These are phyloP conservation scores for Porogramme epimiltina DNA, from an alignment of 1,284 basidiomycete genomes.

Conservation along the genomic window DNA sequence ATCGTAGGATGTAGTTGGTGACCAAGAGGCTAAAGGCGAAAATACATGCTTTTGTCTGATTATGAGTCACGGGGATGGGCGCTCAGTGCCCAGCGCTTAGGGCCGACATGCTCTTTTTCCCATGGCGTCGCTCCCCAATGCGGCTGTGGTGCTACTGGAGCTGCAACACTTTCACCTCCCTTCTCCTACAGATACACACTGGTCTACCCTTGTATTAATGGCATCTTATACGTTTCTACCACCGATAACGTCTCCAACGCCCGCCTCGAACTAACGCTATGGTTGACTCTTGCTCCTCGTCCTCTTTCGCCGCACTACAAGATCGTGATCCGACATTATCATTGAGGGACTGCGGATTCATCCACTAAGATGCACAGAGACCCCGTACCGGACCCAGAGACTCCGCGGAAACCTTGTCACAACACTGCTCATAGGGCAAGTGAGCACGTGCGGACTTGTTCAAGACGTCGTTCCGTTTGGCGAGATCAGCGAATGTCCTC, in stretches of 20 bases:
- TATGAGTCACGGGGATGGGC: too few relatives aligned
- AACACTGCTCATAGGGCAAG: constrained; percentile 42
- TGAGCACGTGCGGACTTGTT: constrained; percentile 42
- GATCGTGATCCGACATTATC: constrained; percentile 39
- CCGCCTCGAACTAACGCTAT: constrained; percentile 32
- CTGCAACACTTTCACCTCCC: too few relatives aligned
- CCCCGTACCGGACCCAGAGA: constrained; percentile 39
- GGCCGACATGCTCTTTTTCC: too few relatives aligned
- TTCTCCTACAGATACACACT: constrained; percentile 30
- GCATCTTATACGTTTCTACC: constrained; percentile 35
- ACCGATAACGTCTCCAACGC: constrained; percentile 35
- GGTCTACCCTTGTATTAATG: constrained; percentile 33
- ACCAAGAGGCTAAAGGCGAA: too few relatives aligned
- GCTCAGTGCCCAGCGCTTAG: too few relatives aligned
- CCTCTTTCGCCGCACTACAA: constrained; percentile 38
- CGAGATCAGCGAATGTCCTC: constrained; percentile 20
- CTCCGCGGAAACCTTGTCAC: constrained; percentile 41
- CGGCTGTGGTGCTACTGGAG: too few relatives aligned
- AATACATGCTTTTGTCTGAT: too few relatives aligned
- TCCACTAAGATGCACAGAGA: constrained; percentile 36
- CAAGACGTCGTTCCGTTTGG: constrained; percentile 34
- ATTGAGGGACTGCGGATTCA: constrained; percentile 39
- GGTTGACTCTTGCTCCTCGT: constrained; percentile 46
- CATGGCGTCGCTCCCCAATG: too few relatives aligned
- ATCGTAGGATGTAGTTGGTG: too few relatives aligned